Percentiles rank a stretch among this genome's conserved stretches.
These are phyloP conservation scores for Smallanthus sonchifolius DNA, from an alignment of 129 eudicot genomes.

Conservation along the genomic window DNA sequence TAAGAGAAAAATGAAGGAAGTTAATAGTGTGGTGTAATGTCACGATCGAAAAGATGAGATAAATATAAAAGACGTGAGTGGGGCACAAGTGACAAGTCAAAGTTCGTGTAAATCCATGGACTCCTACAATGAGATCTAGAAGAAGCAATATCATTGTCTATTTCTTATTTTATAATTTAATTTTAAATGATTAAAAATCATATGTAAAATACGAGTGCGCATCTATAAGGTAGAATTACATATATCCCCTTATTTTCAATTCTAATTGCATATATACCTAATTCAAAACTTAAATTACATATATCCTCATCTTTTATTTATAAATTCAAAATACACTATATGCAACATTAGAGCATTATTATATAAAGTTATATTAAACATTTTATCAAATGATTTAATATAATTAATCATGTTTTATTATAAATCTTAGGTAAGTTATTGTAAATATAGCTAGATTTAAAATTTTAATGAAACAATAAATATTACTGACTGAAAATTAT, in stretches of 20 bases:
- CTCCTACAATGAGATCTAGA: constrained; percentile 20
- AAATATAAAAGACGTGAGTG: constrained; percentile 9
- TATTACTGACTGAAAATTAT: no score
- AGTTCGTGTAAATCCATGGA: constrained; percentile 19
- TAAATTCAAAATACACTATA: no score
- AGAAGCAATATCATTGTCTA: constrained; percentile 9
- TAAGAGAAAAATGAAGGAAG: background rate
- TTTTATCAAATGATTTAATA: background rate
- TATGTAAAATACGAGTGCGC: background rate
- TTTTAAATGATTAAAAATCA: background rate
- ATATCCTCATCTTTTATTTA: no score
- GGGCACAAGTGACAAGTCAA: constrained; percentile 29
- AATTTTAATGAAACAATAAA: no score
- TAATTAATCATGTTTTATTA: background rate
- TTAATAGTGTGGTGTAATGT: constrained; percentile 4
- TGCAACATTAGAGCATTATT: background rate
- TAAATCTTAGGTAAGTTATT: no score
- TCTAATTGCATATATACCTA: no score
- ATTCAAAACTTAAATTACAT: no score
- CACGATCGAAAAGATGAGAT: constrained; percentile 8
- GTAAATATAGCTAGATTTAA: no score
- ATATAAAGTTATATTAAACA: background rate
- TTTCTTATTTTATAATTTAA: background rate
- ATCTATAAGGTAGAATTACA: background rate
- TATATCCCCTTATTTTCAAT: no score